A percentile compares a stretch with the other conserved stretches of the same genome.
Conservation (phyloP, 345 rosid genomes). For the Crucihimalaya himalaica region DNA sequence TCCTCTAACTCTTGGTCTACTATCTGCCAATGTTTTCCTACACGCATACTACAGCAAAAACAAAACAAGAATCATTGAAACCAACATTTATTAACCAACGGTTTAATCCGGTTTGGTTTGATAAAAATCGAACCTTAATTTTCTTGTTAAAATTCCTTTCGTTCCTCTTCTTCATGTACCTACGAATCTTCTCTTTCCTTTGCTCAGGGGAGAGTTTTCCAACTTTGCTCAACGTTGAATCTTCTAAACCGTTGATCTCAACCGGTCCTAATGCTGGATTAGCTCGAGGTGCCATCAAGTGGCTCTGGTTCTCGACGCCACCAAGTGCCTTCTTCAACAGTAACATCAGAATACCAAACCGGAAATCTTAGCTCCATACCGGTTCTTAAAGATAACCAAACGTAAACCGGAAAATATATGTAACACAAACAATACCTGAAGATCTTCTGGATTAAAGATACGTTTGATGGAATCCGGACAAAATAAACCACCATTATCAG, state of each 20-base stretch:
- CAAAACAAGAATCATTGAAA: neutral
- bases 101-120: slow-evolving; percentile 12
- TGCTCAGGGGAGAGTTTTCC: slow-evolving; percentile 84
- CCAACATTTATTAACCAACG: neutral
- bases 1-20: slow-evolving; percentile 91
- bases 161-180: slow-evolving; percentile 92
- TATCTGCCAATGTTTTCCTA: slow-evolving; percentile 90
- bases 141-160: slow-evolving; percentile 96
- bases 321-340: slow-evolving; percentile 48
- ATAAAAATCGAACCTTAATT: slow-evolving; percentile 64
- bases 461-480: slow-evolving; percentile 51
- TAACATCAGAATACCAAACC: slow-evolving; percentile 3
- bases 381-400: neutral
- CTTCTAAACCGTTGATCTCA: slow-evolving; percentile 76
- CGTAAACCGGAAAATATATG: neutral
- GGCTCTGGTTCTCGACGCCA: slow-evolving; percentile 46
- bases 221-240: slow-evolving; percentile 63
- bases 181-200: slow-evolving; percentile 88
- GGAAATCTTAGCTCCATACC: neutral
- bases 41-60: slow-evolving; percentile 79
- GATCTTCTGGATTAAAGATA: slow-evolving; percentile 54
- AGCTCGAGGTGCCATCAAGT: slow-evolving; percentile 31
- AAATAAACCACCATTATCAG: slow-evolving; percentile 65
- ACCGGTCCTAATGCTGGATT: slow-evolving; percentile 52
- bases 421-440: slow-evolving; percentile 55